phyloP scores from a whole-genome alignment of 148 eudicot genomes.

The Camellia japonica region DNA sequence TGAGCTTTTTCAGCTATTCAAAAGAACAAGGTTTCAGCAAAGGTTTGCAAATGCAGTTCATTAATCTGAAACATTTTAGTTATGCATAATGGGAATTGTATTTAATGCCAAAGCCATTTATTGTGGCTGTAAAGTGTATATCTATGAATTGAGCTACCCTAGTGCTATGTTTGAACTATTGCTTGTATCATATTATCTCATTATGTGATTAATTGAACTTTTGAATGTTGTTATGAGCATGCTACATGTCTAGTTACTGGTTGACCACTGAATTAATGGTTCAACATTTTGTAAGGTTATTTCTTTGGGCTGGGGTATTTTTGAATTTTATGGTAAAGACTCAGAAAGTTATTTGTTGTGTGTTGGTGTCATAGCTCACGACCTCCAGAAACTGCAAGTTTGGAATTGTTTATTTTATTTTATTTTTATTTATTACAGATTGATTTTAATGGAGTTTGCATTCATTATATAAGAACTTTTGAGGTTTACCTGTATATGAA shows the following conservation, averaged over 20 bases:
- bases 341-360: no score
- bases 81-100: not conserved
- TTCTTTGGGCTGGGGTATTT: no score
- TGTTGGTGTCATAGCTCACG: no score
- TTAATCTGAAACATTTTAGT: not conserved
- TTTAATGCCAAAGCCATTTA: not conserved
- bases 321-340: no score
- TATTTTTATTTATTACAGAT: no score
- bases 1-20: constrained; percentile 41
- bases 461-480: not conserved
- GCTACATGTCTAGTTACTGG: not conserved
- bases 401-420: no score
- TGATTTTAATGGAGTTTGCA: not conserved
- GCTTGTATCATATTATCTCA: not conserved
- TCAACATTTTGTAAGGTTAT: no score
- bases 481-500: not conserved
- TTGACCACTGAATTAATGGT: not conserved
- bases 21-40: constrained; percentile 35
- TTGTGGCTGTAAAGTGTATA: not conserved
- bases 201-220: not conserved
- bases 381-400: no score
- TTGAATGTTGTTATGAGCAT: not conserved
- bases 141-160: not conserved
- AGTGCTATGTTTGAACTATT: not conserved
- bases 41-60: constrained; percentile 35